phyloP scores from a whole-genome alignment of 1,284 basidiomycete genomes.

The Cutaneotrichosporon curvatum region DNA sequence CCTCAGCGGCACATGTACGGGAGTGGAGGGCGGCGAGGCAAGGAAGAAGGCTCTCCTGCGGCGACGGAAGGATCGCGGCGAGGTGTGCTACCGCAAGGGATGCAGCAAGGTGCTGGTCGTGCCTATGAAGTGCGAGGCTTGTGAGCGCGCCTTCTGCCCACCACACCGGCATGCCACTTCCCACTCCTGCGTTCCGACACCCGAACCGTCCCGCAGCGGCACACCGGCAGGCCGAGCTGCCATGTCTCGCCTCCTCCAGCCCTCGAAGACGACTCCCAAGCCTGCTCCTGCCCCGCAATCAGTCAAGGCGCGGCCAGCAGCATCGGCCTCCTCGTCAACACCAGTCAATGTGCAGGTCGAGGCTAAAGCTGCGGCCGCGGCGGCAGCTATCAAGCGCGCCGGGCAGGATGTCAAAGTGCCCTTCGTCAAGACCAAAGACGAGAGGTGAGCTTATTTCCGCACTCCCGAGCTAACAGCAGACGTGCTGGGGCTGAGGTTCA shows the following conservation, averaged over 20 bases:
- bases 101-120: constrained; percentile 43
- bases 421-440: constrained; percentile 41
- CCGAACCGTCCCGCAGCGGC: constrained; percentile 11
- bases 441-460: constrained; percentile 38
- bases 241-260: constrained; percentile 25
- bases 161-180: constrained; percentile 29
- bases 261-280: constrained; percentile 9
- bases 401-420: constrained; percentile 44
- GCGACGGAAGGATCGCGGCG: constrained; percentile 35
- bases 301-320: neutral
- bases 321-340: neutral
- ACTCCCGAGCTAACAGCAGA: constrained; percentile 18
- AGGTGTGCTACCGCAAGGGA: constrained; percentile 41
- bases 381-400: constrained; percentile 39
- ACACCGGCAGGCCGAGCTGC: constrained; percentile 7
- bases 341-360: constrained; percentile 16
- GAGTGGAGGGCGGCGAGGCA: constrained; percentile 38
- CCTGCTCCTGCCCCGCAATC: neutral
- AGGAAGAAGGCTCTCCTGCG: constrained; percentile 32
- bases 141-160: constrained; percentile 36
- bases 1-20: constrained; percentile 33
- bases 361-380: constrained; percentile 38
- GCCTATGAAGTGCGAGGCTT: constrained; percentile 41
- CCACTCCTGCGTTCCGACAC: constrained; percentile 30
- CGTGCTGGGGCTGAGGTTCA: constrained; percentile 37